Evolutionary conservation across 345 rosid species (phyloP).

Genomic region (Acer yangbiense): DNA sequence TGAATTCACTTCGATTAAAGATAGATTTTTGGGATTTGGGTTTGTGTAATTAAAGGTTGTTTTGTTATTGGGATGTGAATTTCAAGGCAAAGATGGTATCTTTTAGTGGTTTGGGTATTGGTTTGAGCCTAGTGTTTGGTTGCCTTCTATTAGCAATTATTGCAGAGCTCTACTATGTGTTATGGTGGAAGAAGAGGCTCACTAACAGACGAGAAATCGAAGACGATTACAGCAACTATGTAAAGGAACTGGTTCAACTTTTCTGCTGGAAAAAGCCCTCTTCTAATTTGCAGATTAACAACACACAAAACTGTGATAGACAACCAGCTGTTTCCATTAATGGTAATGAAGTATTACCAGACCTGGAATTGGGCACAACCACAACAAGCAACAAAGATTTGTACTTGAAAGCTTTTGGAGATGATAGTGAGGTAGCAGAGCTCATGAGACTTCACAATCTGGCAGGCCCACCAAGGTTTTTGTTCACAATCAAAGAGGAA

Average conservation of each 20-base stretch:
- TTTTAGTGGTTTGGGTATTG: constrained; percentile 70
- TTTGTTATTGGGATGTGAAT: constrained; percentile 49
- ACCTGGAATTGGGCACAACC: constrained; percentile 54
- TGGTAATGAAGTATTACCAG: constrained; percentile 28
- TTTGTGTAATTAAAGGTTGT: neutral
- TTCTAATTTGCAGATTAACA: constrained; percentile 31
- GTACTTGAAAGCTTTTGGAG: constrained; percentile 43
- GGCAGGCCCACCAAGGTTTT: constrained; percentile 80
- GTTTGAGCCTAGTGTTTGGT: constrained; percentile 70
- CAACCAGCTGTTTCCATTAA: constrained; percentile 22
- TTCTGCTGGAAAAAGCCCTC: constrained; percentile 62
- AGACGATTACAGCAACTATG: constrained; percentile 48
- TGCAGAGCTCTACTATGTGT: constrained; percentile 72
- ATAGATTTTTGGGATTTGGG: neutral
- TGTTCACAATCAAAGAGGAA: constrained; percentile 96
- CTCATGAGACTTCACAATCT: constrained; percentile 92
- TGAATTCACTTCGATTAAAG: neutral
- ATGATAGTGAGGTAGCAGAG: constrained; percentile 72
- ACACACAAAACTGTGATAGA: constrained; percentile 17
- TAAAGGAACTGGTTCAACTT: constrained; percentile 62
- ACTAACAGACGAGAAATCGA: constrained; percentile 39
- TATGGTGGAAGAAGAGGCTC: constrained; percentile 82
- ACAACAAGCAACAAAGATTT: constrained; percentile 51
- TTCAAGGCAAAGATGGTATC: constrained; percentile 48
- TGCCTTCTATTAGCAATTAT: constrained; percentile 67